Evolutionary conservation across 768 basidiomycete species (phyloP), one percentile per base, ranked within the genome.

Genomic region (Amanita rubescens): DNA sequence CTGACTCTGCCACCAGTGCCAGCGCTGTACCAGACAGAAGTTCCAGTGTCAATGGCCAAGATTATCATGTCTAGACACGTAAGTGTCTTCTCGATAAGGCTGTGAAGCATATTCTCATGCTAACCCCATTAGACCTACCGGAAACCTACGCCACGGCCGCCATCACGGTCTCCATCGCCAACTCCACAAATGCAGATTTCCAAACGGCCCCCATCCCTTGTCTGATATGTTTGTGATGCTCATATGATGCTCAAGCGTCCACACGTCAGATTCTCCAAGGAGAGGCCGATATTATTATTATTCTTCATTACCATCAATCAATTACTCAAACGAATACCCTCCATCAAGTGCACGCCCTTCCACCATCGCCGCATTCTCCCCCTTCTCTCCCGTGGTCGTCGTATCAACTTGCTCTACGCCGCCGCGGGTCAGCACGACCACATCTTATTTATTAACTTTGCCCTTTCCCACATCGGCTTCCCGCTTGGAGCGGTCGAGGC

Each of bases 41-140:
- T 64, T 12, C 69, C 69, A 17, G 67, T 65, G 8, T 69, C 67
- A 1, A 71, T 71, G 69, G 69, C 69, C 10, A 71, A 71, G 52
- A 68, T 71, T 60, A 71, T 71, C 60, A 71, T 71, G 69, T 69
- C 67, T 32, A 59, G 68, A 57, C 69, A 71, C 61, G 66, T 67
- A 55, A 47, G 66, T 59, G 7, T n/a, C 9, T 8, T 17, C 25
- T 24, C 43, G 14, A 30, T 19, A n/a, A 33, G 19, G 5, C n/a
- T 8, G 9, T 34, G 11, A 45, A 6, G 3, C 25, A 37, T 14
- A 17, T 22, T 24, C 34, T 42, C 42, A 30, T 42, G 14, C 3
- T 44, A 32, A 14, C 19, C 2, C 51, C 38, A 33, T 30, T 30
- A 53, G 52, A 53, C 52, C 8, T 53, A 53, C 37, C 38, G 52